Conservation (phyloP, 345 rosid genomes). For the Aegle marmelos region DNA sequence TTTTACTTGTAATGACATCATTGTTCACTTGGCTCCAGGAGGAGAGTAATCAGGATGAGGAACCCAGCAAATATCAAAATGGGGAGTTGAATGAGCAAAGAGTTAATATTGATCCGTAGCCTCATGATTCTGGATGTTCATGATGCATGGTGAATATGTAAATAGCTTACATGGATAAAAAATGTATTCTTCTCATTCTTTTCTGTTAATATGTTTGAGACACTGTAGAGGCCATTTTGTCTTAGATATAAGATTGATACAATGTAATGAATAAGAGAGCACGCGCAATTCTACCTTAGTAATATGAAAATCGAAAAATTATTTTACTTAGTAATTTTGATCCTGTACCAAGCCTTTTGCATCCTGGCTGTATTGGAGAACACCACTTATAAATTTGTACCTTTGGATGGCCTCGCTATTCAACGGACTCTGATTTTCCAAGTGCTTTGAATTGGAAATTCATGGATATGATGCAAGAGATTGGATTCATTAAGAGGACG, state of each 20-base stretch:
- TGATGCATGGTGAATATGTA: slow-evolving; percentile 26
- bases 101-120: slow-evolving; percentile 31
- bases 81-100: slow-evolving; percentile 27
- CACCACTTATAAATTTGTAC: background rate
- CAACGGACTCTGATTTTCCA: background rate
- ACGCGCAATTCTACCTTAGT: background rate
- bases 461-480: background rate
- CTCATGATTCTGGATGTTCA: background rate
- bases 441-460: background rate
- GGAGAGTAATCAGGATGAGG: slow-evolving; percentile 24
- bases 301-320: background rate
- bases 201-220: slow-evolving; percentile 39
- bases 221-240: slow-evolving; percentile 13
- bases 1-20: background rate
- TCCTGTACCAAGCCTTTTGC: background rate
- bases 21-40: slow-evolving; percentile 27
- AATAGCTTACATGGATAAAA: slow-evolving; percentile 17
- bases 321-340: background rate
- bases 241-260: slow-evolving; percentile 6
- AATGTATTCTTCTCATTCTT: slow-evolving; percentile 44
- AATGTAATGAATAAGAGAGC: slow-evolving; percentile 22
- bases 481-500: background rate
- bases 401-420: background rate
- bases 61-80: slow-evolving; percentile 23
- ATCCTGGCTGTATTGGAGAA: background rate